Evolutionary conservation across 306 rosid species (phyloP).

Genomic region (Hippophae rhamnoides): DNA sequence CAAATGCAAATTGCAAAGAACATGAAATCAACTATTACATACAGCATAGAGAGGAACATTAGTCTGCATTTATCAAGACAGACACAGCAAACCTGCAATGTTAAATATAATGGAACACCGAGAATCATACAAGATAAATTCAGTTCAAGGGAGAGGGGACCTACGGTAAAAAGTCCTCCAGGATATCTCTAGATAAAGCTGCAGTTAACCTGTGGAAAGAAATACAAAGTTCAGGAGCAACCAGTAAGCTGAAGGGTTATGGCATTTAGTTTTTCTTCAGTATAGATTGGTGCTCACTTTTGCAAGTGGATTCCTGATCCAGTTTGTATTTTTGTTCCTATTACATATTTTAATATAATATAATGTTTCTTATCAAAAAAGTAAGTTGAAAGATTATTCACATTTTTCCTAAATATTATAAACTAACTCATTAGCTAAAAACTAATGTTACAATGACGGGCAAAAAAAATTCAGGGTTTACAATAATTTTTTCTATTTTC

Average conservation of each 20-base stretch:
- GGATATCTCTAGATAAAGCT: constrained; percentile 69
- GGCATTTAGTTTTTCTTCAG: no score
- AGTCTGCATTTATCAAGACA: neutral
- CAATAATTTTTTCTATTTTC: no score
- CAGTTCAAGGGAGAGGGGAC: constrained; percentile 31
- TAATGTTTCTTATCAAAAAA: no score
- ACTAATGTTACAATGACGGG: no score
- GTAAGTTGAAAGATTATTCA: no score
- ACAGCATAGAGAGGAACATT: neutral
- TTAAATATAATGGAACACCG: neutral
- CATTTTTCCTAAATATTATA: no score
- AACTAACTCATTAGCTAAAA: no score
- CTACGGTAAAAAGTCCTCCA: constrained; percentile 78
- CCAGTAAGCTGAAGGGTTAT: neutral
- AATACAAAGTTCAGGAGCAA: constrained; percentile 3
- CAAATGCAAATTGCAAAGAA: constrained; percentile 11
- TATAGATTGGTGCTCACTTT: no score
- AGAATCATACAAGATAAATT: constrained; percentile 11
- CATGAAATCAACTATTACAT: neutral
- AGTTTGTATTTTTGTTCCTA: no score
- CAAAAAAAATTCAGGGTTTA: no score
- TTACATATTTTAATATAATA: no score
- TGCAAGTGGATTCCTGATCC: no score
- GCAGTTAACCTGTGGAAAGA: constrained; percentile 60
- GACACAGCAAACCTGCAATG: neutral